Percentiles rank a stretch among this genome's conserved stretches.
These are phyloP conservation scores for Ceratocystis harringtonii DNA, from an alignment of 2,329 filamentous ascomycete species.

Conservation along the genomic window DNA sequence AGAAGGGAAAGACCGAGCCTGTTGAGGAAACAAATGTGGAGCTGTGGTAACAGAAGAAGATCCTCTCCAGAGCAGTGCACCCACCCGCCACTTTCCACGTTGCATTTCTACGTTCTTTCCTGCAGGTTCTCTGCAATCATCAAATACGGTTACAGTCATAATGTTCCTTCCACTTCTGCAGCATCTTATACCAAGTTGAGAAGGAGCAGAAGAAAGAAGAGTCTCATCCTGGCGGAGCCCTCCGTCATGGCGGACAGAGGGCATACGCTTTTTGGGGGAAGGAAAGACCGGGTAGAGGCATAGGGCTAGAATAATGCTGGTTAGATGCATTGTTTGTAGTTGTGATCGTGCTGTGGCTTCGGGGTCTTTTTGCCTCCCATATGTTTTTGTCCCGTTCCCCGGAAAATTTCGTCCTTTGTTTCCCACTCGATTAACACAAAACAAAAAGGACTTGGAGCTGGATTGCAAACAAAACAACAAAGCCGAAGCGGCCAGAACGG, in stretches of 20 bases:
- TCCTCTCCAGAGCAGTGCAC: neutral
- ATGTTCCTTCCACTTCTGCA: neutral
- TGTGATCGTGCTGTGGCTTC: neutral
- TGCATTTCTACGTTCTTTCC: neutral
- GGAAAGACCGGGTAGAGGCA: conserved; percentile 8
- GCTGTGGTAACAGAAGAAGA: neutral
- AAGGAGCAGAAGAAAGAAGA: neutral
- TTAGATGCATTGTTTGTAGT: neutral
- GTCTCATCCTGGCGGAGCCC: neutral
- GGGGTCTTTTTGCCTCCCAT: neutral
- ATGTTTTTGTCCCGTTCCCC: neutral
- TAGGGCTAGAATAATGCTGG: conserved; percentile 7
- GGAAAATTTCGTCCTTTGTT: neutral
- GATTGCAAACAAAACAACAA: conserved; percentile 1
- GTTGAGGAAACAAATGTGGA: neutral
- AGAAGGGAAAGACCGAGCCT: neutral
- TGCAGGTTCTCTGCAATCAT: neutral
- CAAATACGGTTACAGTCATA: neutral
- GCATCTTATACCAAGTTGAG: neutral
- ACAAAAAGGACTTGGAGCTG: neutral
- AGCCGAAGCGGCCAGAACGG: conserved; percentile 2
- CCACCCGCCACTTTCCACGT: conserved; percentile 4
- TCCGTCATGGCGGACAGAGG: neutral
- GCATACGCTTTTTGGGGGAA: neutral
- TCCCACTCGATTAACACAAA: neutral